phyloP scores from a whole-genome alignment of 192 early-diverging fungal genomes.

The Jimgerdemannia lactiflua region DNA sequence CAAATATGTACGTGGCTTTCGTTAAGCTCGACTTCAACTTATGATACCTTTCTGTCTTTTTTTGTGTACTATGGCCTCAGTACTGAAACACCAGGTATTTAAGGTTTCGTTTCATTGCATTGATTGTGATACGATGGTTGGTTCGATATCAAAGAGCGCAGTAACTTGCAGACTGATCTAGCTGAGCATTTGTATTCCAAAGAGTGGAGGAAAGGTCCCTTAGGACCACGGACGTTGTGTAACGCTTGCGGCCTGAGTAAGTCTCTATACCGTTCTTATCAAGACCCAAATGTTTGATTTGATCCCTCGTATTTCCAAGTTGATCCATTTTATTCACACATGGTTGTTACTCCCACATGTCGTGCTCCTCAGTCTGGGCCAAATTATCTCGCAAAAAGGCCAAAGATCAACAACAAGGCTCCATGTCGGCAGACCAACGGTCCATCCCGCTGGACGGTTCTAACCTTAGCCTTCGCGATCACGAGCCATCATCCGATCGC shows the following conservation, averaged over 20 bases:
- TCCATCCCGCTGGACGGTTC: not conserved
- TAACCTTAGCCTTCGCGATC: not conserved
- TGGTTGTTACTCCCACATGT: not conserved
- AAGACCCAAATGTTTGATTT: too few relatives aligned
- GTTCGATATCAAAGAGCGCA: too few relatives aligned
- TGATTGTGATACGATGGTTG: too few relatives aligned
- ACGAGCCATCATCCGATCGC: not conserved
- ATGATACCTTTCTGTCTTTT: not conserved
- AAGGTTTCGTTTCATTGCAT: not conserved
- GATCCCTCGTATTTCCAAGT: too few relatives aligned
- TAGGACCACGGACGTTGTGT: slow-evolving; percentile 53
- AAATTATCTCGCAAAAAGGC: not conserved
- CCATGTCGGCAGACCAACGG: not conserved
- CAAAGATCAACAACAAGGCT: not conserved
- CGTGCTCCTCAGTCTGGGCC: not conserved
- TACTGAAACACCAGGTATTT: not conserved
- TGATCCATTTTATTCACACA: not conserved
- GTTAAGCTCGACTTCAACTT: not conserved
- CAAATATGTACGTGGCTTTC: too few relatives aligned
- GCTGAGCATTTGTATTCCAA: too few relatives aligned
- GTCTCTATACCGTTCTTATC: not conserved
- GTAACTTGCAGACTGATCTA: too few relatives aligned
- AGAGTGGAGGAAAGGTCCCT: slow-evolving; percentile 54
- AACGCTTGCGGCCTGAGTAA: slow-evolving; percentile 50
- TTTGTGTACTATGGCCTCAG: not conserved